phyloP scores from a whole-genome alignment of 2,329 filamentous ascomycete species.

The Phaeophleospora eucalypticola region DNA sequence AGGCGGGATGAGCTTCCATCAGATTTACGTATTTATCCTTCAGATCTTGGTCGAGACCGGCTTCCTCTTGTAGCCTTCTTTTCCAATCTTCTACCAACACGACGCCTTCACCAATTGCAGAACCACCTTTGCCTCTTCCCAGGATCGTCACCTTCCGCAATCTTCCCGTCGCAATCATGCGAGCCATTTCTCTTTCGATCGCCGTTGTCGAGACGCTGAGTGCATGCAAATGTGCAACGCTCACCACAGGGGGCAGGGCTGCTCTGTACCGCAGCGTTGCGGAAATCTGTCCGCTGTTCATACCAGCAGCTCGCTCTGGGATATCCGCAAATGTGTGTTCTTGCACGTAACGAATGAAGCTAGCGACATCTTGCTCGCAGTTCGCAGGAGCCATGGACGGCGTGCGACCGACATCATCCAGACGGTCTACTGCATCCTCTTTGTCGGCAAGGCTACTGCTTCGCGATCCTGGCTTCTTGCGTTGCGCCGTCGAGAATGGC shows the following conservation, averaged over 20 bases:
- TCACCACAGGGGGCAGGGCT: conserved; percentile 60
- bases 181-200: conserved; percentile 64
- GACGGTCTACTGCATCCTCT: conserved; percentile 38
- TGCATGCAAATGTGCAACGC: conserved; percentile 62
- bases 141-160: conserved; percentile 62
- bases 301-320: conserved; percentile 55
- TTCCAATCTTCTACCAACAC: conserved; percentile 57
- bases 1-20: conserved; percentile 50
- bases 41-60: conserved; percentile 35
- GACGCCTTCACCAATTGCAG: conserved; percentile 60
- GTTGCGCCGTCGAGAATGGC: conserved; percentile 35
- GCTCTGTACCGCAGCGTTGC: conserved; percentile 60
- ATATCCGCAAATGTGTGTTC: conserved; percentile 61
- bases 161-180: conserved; percentile 54
- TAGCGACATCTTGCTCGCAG: conserved; percentile 54
- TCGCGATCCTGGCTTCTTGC: conserved; percentile 31
- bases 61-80: conserved; percentile 23
- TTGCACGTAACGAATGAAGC: conserved; percentile 56
- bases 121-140: conserved; percentile 54
- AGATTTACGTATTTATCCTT: conserved; percentile 51
- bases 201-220: conserved; percentile 59
- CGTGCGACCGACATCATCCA: conserved; percentile 57
- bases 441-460: conserved; percentile 20
- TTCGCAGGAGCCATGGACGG: conserved; percentile 56
- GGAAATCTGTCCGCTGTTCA: conserved; percentile 60